Base-by-base conservation (phyloP, 2,329 filamentous ascomycete genomes). In the Penicillium sclerotigenum region DNA sequence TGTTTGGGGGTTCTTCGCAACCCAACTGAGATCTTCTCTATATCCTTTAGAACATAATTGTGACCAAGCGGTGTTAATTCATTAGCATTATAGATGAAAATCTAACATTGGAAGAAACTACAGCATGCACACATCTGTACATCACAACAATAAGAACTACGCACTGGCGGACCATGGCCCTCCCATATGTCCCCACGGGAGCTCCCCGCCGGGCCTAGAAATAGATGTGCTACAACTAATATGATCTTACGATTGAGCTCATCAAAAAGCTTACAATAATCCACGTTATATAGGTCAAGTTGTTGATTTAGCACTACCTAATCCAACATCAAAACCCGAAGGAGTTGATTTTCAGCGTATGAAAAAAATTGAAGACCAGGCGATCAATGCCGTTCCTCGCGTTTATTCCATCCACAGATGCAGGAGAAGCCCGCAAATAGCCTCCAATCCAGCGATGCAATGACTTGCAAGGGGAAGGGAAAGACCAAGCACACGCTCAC, bases 401-500 rank as follows among this genome's bases (percentile, higher is more conserved):
- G 78, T 80, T 76, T 77, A 76, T 78, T 77, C 75, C 74, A 76
- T 76, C 73, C 72, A 75, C 70, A 73, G 69, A 65, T 71, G 69
- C 70, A 72, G 65, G 71, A 69, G 64, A 64, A 62, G 59, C 64
- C 57, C 55, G 66, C 65, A 63, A 62, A 63, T 65, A 71, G 63
- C 65, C 67, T 68, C 68, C 66, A 63, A 61, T 67, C 68, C 69
- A 70, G 60, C 65, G 60, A 68, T 58, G 62, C 64, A 71, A 59
- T 59, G 47, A 59, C 51, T 59, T 63, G 65, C 61, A 65, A 59
- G 59, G 56, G 64, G 60, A 67, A 59, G 59, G 65, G 65, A 66
- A 72, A 71, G 50, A 62, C 62, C 59, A 43, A 56, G 28, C 70
- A 77, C 64, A 76, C 73, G 79, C 81, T 90, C 84, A 99, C 81